A percentile compares a stretch with the other conserved stretches of the same genome.
phyloP scores from a whole-genome alignment of 495 filamentous ascomycete genomes.

The Penicillium fimorum region DNA sequence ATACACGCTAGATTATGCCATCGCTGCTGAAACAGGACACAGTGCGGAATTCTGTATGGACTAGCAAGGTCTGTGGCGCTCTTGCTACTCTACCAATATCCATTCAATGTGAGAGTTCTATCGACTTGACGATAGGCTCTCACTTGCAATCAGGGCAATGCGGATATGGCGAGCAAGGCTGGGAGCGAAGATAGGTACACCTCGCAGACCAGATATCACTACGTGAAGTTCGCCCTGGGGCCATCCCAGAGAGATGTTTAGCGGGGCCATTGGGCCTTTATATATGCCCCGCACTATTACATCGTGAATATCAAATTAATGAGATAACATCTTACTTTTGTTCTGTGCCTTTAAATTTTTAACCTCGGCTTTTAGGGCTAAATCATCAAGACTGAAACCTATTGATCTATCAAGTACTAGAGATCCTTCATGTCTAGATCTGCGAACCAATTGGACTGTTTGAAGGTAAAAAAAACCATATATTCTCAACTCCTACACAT shows the following conservation, averaged over 20 bases:
- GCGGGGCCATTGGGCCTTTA: neutral
- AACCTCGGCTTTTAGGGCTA: too few relatives aligned
- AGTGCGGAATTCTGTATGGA: too few relatives aligned
- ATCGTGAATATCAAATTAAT: neutral
- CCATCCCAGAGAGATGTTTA: too few relatives aligned
- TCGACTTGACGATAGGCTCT: neutral
- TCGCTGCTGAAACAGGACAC: neutral
- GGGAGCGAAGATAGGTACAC: neutral
- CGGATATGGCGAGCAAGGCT: neutral
- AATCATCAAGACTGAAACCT: too few relatives aligned
- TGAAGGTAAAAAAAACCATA: too few relatives aligned
- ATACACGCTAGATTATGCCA: neutral
- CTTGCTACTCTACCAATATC: neutral
- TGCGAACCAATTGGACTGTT: too few relatives aligned
- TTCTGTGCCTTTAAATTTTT: neutral
- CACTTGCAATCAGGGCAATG: neutral
- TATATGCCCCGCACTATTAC: neutral
- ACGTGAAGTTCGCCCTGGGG: neutral
- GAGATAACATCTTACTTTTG: neutral
- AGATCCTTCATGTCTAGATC: too few relatives aligned
- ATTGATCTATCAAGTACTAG: too few relatives aligned
- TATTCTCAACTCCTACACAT: too few relatives aligned
- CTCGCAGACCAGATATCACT: neutral
- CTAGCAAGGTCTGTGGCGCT: neutral
- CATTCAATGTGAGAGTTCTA: neutral